Evolutionary conservation across 495 filamentous ascomycete genomes (phyloP), one percentile per base, ranked within the genome.

Genomic region (Trichodelitschia bisporula): DNA sequence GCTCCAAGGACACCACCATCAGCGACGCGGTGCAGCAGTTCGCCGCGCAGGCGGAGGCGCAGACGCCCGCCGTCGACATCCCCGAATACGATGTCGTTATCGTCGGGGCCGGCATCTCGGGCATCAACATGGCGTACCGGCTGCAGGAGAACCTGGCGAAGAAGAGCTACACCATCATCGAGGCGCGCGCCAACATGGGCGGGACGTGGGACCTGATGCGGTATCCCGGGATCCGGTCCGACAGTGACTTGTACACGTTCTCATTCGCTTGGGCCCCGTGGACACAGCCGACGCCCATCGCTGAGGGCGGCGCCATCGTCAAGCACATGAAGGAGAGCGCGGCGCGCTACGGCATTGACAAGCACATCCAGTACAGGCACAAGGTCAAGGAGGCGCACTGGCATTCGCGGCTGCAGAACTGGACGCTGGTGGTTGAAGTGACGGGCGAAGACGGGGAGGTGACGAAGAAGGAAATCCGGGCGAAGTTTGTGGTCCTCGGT

Each of bases 81-180:
- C n/a, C n/a, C n/a, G n/a, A n/a, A n/a, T n/a, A n/a, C 41, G 74
- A 83, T 48, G 54, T 80, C 11, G 45, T 74, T 35, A 63, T 83
- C 40, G 45, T 79, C 17, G 75, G 75, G 26, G 72, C 74, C 1
- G 75, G 76, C 15, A 64, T 83, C 36, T 73, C 67, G 26, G 77
- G 74, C 31, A 71, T 82, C 54, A 80, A 84, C 43, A 53, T 66
- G 25, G 74, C 57, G 4, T 78, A 80, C 38, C 62, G 68, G 4
- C 38, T 84, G 0, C 71, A 77, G 41, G 53, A 55, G 1, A 47
- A 64, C 35, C 43, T 69, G 3, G 69, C 75, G 0, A 39, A 56
- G 25, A 48, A 51, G 30, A 54, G 39, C 35, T 76, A 65, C 42
- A 53, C 69, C 70, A 18, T 12, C 28, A 31, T 46, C 33, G 43